Evolutionary conservation across 2,329 filamentous ascomycete species (phyloP).

Genomic region (Venturia asperata): DNA sequence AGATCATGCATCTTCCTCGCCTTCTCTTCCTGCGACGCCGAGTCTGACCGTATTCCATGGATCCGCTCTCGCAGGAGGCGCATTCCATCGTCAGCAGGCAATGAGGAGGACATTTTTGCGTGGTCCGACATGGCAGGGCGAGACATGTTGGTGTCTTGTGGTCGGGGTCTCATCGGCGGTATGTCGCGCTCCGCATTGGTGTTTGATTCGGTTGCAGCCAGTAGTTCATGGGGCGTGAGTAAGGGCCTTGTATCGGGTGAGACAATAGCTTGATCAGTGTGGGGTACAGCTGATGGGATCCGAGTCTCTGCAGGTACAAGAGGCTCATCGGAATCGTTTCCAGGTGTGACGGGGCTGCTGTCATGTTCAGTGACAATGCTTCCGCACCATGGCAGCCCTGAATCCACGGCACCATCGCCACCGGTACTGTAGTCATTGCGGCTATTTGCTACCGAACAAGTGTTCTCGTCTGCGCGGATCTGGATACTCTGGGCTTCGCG

Average conservation of each 20-base stretch:
- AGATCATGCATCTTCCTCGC: slow-evolving; percentile 43
- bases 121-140: slow-evolving; percentile 1
- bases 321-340: slow-evolving; percentile 22
- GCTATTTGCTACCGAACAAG: neutral
- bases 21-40: slow-evolving; percentile 41
- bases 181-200: neutral
- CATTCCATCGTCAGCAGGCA: slow-evolving; percentile 48
- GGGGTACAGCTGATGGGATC: neutral
- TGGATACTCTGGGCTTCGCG: neutral
- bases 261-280: neutral
- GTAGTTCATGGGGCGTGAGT: neutral
- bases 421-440: neutral
- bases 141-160: neutral
- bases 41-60: slow-evolving; percentile 40
- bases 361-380: neutral
- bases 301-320: neutral
- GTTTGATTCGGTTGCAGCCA: neutral
- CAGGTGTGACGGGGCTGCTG: slow-evolving; percentile 4
- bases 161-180: slow-evolving; percentile 1
- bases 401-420: neutral
- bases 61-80: slow-evolving; percentile 38
- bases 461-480: neutral
- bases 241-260: neutral
- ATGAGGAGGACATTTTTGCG: slow-evolving; percentile 22
- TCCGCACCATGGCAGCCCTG: neutral